phyloP scores from a whole-genome alignment of 2,329 filamentous ascomycete species.

The Fusarium ramigenum region DNA sequence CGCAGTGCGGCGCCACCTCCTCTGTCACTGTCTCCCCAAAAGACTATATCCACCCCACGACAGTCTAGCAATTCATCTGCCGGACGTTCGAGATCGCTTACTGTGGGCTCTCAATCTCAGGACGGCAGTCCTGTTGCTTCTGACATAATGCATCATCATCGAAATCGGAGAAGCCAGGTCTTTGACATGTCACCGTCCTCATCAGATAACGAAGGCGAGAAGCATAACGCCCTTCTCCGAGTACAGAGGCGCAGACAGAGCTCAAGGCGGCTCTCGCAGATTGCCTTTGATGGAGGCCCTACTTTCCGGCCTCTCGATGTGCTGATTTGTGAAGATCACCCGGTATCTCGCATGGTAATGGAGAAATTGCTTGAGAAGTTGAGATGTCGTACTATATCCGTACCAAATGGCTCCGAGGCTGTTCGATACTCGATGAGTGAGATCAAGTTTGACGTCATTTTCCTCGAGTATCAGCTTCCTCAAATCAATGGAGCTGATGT shows the following conservation, averaged over 20 bases:
- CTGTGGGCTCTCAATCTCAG: slow-evolving; percentile 93
- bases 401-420: slow-evolving; percentile 88
- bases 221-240: slow-evolving; percentile 87
- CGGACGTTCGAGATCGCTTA: slow-evolving; percentile 84
- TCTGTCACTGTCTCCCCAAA: slow-evolving; percentile 70
- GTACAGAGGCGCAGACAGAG: slow-evolving; percentile 96
- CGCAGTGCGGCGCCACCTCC: slow-evolving; percentile 61
- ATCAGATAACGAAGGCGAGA: slow-evolving; percentile 95
- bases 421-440: slow-evolving; percentile 95
- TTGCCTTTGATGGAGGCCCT: slow-evolving; percentile 84
- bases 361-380: slow-evolving; percentile 96
- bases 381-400: slow-evolving; percentile 91
- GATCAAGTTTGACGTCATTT: slow-evolving; percentile 98
- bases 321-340: slow-evolving; percentile 96
- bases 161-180: slow-evolving; percentile 92
- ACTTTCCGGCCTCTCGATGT: slow-evolving; percentile 92
- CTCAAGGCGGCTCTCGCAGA: slow-evolving; percentile 91
- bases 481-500: slow-evolving; percentile 96
- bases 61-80: slow-evolving; percentile 70
- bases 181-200: slow-evolving; percentile 97
- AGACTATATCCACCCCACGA: slow-evolving; percentile 67
- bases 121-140: slow-evolving; percentile 81
- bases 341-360: slow-evolving; percentile 98
- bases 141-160: slow-evolving; percentile 77
- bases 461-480: slow-evolving; percentile 95